Base-by-base conservation (phyloP, 352 stramenopile species). In the Saprolegnia parasitica region DNA sequence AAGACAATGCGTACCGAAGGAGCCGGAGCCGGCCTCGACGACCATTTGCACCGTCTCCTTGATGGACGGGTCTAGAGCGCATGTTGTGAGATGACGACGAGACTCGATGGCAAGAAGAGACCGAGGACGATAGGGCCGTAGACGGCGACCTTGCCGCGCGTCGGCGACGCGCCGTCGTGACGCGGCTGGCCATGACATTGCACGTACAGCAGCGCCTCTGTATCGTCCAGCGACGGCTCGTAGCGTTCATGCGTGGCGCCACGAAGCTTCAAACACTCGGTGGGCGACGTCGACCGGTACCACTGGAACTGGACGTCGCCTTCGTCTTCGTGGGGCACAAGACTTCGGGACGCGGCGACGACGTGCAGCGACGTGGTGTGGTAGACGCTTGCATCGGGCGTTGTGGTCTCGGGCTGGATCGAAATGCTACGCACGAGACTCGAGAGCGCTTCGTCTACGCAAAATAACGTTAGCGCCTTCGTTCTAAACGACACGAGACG, bases 41-140 rank as follows among this genome's bases (percentile, higher is more conserved):
- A 67, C 50, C 58, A 67, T 67, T 21, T 24, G 24, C 13, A 35
- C 50, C 40, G 58, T 67, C 20, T 67, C 58, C 50, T 67, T 15
- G 1, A 67, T 35, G 4, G 58, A 67, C 24, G 58, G 58, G 54
- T 67, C 58, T 67, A 21, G 16, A 67, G 18, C 15, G 21, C 35
- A 29, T 52, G 37, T 61, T 52, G 37, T 61, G 18, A 49, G 18
- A 15, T 49, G 42, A 49, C 42, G 13, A n/a, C 13, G 11, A n/a
- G 18, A 49, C n/a, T n/a, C n/a, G n/a, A 4, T 15, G 42, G 42
- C 13, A n/a, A 49, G 11, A n/a, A 49, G 11, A 29, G 42, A 67
- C 58, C 58, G 29, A 49, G 18, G 13, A 67, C 37, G 42, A 67
- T 23, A 40, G 58, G 58, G 11, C 21, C 35, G 10, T 49, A 49